Evolutionary conservation across 306 rosid genomes (phyloP).

Genomic region (Arachis hypogaea): DNA sequence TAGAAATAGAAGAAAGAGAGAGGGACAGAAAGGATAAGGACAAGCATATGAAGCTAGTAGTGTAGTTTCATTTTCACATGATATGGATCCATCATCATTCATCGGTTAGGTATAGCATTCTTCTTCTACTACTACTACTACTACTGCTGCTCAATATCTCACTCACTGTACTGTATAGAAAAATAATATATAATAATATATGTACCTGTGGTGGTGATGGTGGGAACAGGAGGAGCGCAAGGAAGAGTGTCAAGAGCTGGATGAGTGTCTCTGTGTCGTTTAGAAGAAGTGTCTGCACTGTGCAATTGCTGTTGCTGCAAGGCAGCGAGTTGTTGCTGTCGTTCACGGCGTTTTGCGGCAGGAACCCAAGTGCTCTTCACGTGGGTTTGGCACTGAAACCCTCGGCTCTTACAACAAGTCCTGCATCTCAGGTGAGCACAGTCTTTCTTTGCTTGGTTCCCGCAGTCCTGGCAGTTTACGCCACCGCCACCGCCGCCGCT

Average conservation of each 20-base stretch:
- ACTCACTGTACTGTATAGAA: neutral
- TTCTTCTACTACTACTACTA: no score
- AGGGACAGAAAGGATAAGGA: constrained; percentile 32
- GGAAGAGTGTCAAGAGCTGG: constrained; percentile 44
- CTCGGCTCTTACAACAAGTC: constrained; percentile 97
- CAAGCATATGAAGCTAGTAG: constrained; percentile 34
- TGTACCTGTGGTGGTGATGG: constrained; percentile 69
- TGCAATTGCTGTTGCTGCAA: constrained; percentile 53
- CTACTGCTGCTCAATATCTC: constrained; percentile 15
- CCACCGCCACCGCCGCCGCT: constrained; percentile 36
- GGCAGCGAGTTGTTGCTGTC: constrained; percentile 67
- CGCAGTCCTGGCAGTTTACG: constrained; percentile 94
- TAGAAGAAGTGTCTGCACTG: constrained; percentile 51
- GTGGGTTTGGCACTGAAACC: constrained; percentile 90
- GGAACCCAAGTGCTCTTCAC: constrained; percentile 99
- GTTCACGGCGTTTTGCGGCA: constrained; percentile 87
- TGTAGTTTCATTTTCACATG: constrained; percentile 45
- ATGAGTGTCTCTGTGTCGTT: constrained; percentile 63
- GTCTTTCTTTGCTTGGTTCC: constrained; percentile 96
- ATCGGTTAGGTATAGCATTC: constrained; percentile 33
- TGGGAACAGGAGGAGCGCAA: constrained; percentile 68
- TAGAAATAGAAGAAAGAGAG: constrained; percentile 32
- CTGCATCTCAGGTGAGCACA: constrained; percentile 84
- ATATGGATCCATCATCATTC: constrained; percentile 22
- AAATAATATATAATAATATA: neutral